Evolutionary conservation across 2,329 filamentous ascomycete species (phyloP), one percentile per base, ranked within the genome.

Genomic region (Colletotrichum sp.): DNA sequence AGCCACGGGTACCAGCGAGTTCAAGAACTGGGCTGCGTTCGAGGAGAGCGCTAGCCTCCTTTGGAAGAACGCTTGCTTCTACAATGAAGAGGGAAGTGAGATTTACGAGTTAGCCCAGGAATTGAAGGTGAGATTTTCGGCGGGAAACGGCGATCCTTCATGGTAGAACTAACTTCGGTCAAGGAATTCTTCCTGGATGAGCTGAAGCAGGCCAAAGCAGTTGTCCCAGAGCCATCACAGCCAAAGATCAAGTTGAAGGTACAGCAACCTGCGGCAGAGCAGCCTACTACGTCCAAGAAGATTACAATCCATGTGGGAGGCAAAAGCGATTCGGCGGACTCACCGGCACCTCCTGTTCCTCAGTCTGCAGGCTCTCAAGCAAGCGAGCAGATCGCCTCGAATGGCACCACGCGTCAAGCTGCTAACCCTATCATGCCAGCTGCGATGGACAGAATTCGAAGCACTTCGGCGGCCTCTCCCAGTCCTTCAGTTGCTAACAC

Each of bases 61-160:
- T 59, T 98, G 96, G 96, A 90, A 90, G 65, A 98, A 98, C 84
- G 95, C 96, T 0, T 94, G 93, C 81, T 93, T 93, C 75, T 98
- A 96, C 87, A 98, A 98, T 79, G 95, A 98, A 83, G 96, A 98
- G 81, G 95, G 94, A 6, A 98, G 96, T 81, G 94, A 95, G 18
- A 96, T 98, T 68, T 95, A 93, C 78, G 88, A 91, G 26, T 88
- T 97, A 76, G 95, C 95, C 1, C 91, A 93, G 65, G 93, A 97
- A 76, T 90, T 98, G 8, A 93, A 98, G 91, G 95, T 95, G 86
- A 65, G 80, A 24, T 30, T 3, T 15, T 12, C 15, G 16, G 15
- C 34, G 7, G 30, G 24, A 28, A 26, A 26, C 39, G 13, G 10
- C 12, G 18, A 10, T 15, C 10, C 28, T 32, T 32, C 26, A 36